Conservation (phyloP, 2,329 filamentous ascomycete genomes). For the Trichoderma koningiopsis region DNA sequence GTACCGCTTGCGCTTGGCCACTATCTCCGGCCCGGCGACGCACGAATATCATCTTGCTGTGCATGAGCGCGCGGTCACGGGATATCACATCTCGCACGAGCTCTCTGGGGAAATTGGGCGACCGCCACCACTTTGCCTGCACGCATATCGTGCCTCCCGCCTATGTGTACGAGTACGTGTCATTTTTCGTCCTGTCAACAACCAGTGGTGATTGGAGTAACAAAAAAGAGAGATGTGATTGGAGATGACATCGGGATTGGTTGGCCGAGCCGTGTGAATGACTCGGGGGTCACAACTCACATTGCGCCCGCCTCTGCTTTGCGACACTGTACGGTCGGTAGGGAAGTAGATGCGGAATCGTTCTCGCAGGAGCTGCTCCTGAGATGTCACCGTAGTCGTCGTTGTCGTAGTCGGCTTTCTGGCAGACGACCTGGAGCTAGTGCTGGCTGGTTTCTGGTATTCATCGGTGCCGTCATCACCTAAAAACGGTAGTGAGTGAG, state of each 20-base stretch:
- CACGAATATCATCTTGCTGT: conserved; percentile 75
- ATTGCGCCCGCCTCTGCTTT: conserved; percentile 63
- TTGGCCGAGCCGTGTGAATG: background rate
- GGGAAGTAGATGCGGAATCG: conserved; percentile 80
- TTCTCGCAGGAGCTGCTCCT: conserved; percentile 40
- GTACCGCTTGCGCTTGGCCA: background rate
- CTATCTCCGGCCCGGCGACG: conserved; percentile 34
- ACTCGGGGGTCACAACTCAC: conserved; percentile 43
- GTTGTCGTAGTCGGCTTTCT: conserved; percentile 31
- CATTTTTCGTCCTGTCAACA: background rate
- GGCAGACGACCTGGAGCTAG: conserved; percentile 33
- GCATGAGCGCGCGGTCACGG: conserved; percentile 74
- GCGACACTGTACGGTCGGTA: conserved; percentile 66
- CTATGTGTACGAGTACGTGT: conserved; percentile 41
- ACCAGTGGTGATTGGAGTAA: background rate
- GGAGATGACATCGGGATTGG: background rate
- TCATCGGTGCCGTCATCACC: conserved; percentile 49
- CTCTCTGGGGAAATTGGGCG: conserved; percentile 67
- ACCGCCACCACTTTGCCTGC: conserved; percentile 70
- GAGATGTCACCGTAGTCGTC: background rate
- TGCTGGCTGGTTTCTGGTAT: conserved; percentile 42
- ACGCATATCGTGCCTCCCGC: conserved; percentile 83
- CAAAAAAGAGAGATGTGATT: background rate
- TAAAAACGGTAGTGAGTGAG: conserved; percentile 25
- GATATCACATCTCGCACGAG: conserved; percentile 73